Base-by-base conservation (phyloP, 2,329 filamentous ascomycete genomes). In the Diaporthe sp. region DNA sequence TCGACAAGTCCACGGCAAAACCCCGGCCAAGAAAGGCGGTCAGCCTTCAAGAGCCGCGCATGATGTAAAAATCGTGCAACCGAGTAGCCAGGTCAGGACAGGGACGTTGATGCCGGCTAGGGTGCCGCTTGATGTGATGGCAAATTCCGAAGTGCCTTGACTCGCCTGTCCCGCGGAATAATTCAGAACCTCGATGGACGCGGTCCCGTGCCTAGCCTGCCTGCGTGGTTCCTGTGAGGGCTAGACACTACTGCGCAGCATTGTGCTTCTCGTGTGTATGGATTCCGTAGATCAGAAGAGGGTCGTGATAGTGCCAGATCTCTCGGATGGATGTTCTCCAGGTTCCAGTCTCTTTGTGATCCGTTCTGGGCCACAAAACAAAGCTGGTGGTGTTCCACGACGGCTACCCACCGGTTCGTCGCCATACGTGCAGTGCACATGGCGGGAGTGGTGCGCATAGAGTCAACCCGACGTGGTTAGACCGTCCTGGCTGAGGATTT, bases 21-120 rank as follows among this genome's bases (percentile, higher is more conserved):
- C 70, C 46, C 71, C 76, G 76, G 76, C 73, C 44, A 51, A 37
- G 68, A 77, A 75, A 75, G 73, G 76, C 76, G 76, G 76, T 77
- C 76, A 77, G 76, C 68, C 17, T 39, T 46, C 44, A 34, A 75
- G 58, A 61, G 75, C 71, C 73, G 73, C 60, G 71, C 71, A 75
- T 75, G 75, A 76, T 74, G 75, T 72, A 75, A 76, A 74, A 75
- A 71, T 72, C 72, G 72, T 71, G 57, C 73, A 75, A 72, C 53
- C 57, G 15, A 61, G 67, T 61, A 67, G 58, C 71, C 46, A 75
- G 68, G 49, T 28, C 46, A 70, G 49, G 65, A 70, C 65, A 70
- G 46, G 65, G 65, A 55, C 65, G 22, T 42, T 17, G 65, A 42
- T 39, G 39, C 49, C 49, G n/a, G 49, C 49, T 22, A 55, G 65